Conservation (phyloP, 345 rosid genomes). For the Lepidium sativum region DNA sequence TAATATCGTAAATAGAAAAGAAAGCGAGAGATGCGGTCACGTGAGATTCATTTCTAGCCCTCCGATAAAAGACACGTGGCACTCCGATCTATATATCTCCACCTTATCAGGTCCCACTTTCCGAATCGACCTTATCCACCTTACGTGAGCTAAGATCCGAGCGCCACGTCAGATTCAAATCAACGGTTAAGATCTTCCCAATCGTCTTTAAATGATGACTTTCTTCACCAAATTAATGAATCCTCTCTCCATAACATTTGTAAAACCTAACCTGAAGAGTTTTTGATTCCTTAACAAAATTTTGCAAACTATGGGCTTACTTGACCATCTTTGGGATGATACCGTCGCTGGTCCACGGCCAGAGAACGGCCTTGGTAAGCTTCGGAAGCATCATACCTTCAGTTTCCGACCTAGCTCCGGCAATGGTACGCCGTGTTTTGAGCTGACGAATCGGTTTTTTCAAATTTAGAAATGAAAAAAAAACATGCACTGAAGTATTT, state of each 20-base stretch:
- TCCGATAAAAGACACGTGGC: conserved; percentile 29
- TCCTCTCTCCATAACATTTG: conserved; percentile 29
- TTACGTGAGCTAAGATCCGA: conserved; percentile 31
- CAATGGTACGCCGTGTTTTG: conserved; percentile 63
- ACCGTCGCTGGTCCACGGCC: conserved; percentile 96
- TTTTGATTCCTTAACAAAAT: not conserved
- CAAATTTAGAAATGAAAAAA: not conserved
- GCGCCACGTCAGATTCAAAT: conserved; percentile 29
- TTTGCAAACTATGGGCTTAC: conserved; percentile 50
- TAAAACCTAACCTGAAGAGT: not conserved
- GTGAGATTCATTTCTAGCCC: conserved; percentile 22
- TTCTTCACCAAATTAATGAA: not conserved
- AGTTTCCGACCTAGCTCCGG: conserved; percentile 55
- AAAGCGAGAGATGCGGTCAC: conserved; percentile 20
- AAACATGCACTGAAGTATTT: not conserved
- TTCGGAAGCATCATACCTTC: conserved; percentile 61
- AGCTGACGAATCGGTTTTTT: conserved; percentile 4
- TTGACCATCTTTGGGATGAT: conserved; percentile 96
- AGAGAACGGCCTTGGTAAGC: conserved; percentile 92
- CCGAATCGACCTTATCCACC: conserved; percentile 47
- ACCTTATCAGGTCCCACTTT: conserved; percentile 31
- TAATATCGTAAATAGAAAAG: not conserved
- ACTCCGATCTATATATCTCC: not conserved
- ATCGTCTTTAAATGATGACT: conserved; percentile 11
- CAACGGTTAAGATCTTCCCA: conserved; percentile 33